Base-by-base conservation (phyloP, 2,329 filamentous ascomycete genomes). In the Fusarium coffeatum region DNA sequence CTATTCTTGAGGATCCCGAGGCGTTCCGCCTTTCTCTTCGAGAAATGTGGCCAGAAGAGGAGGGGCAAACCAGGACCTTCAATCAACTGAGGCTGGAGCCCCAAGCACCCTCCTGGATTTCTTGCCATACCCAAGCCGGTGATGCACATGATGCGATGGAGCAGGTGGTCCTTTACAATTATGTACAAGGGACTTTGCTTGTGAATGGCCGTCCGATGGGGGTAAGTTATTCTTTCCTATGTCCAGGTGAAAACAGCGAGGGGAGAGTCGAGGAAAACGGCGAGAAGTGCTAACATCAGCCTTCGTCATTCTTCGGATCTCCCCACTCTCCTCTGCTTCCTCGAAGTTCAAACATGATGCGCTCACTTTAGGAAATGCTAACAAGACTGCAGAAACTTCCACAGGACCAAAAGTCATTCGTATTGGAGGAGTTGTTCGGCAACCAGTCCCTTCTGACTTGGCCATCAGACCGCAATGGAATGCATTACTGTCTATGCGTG, bases 371-470 rank as follows among this genome's bases (percentile, higher is more conserved):
- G 25, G 9, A 8, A 10, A 27, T 27, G 25, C 25, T 28, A 28
- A 28, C 27, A 12, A 12, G 10, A 12, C 12, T 28, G 10, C 18
- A 53, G 6, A 87, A 85, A 40, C 80, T 91, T 0, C 88, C 89
- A 0, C 74, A 80, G 11, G 79, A 85, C 4, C 84, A 81, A 20
- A 79, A 82, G 0, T 61, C 68, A 0, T 66, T 79, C 6, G 55
- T 73, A 1, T 78, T 89, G 23, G 76, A 79, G 7, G 79, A 83
- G 9, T 79, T 92, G 0, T 89, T 92, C 71, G 87, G 87, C 0
- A 78, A 84, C 5, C 83, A 87, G 25, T 80, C 79, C 16, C 81
- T 89, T 0, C 79, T 83, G 3, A 85, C 84, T 0, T 87, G 76
- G 28, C 86, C 88, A 0, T 90, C 89, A 0, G 55, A 71, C 0